A percentile compares a stretch with the other conserved stretches of the same genome.
These are phyloP conservation scores for Umbelopsis vinacea DNA, from an alignment of 192 early-diverging fungal genomes.

Conservation along the genomic window DNA sequence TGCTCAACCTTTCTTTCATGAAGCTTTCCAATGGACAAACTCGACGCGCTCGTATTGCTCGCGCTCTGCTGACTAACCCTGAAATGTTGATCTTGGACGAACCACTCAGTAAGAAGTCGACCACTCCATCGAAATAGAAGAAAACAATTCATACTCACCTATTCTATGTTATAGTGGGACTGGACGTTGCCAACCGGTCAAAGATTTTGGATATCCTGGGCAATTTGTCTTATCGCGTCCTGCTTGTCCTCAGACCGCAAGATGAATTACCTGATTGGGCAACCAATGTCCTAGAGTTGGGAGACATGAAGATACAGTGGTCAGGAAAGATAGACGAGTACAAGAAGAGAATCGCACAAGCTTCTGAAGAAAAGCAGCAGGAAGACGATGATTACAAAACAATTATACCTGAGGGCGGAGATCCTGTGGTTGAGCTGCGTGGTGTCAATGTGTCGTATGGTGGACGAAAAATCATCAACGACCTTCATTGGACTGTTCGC, in stretches of 20 bases:
- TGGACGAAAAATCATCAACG: slow-evolving; percentile 46
- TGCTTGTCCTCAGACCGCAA: slow-evolving; percentile 58
- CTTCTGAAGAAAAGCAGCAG: neutral
- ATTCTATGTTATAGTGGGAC: slow-evolving; percentile 46
- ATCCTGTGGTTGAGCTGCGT: slow-evolving; percentile 45
- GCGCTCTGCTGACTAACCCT: slow-evolving; percentile 35
- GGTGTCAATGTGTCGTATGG: slow-evolving; percentile 48
- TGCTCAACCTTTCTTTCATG: slow-evolving; percentile 46
- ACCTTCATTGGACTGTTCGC: slow-evolving; percentile 51
- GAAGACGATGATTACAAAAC: neutral
- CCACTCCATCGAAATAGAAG: neutral
- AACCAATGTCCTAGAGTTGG: slow-evolving; percentile 53
- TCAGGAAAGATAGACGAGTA: slow-evolving; percentile 42
- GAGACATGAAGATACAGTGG: slow-evolving; percentile 41
- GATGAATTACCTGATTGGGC: slow-evolving; percentile 58
- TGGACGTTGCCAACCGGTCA: slow-evolving; percentile 52
- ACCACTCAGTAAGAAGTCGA: slow-evolving; percentile 52
- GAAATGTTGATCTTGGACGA: slow-evolving; percentile 52
- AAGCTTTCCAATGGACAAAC: slow-evolving; percentile 57
- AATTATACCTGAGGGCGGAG: neutral
- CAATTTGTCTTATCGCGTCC: slow-evolving; percentile 26
- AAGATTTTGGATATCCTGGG: slow-evolving; percentile 41
- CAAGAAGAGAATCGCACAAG: slow-evolving; percentile 9
- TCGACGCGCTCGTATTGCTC: slow-evolving; percentile 48
- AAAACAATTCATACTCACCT: neutral